Conservation (phyloP, 345 rosid species). For the Arabidopsis suecica region DNA sequence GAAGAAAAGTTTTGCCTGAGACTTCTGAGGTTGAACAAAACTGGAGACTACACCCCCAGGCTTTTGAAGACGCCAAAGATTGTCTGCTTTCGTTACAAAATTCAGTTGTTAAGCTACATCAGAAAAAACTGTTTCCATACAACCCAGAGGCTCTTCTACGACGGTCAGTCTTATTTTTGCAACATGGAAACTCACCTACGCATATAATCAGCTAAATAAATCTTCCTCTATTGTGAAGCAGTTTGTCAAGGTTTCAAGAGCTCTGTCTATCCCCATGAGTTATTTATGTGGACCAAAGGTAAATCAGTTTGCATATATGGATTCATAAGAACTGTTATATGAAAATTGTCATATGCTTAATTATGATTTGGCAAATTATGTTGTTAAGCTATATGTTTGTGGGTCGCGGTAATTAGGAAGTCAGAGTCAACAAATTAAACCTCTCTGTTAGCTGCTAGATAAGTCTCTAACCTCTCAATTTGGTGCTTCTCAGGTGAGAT, state of each 20-base stretch:
- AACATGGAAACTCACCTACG: not conserved
- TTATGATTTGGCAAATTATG: constrained; percentile 4
- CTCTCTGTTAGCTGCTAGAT: not conserved
- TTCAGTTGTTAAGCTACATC: constrained; percentile 67
- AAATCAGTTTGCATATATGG: constrained; percentile 17
- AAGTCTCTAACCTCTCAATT: constrained; percentile 20
- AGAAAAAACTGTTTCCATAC: constrained; percentile 75
- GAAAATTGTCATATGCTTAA: constrained; percentile 1
- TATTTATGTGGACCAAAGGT: constrained; percentile 31
- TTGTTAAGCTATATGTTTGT: too few relatives aligned
- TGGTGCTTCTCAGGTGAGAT: constrained; percentile 27
- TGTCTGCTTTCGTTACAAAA: constrained; percentile 80
- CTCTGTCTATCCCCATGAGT: constrained; percentile 49
- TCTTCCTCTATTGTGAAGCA: constrained; percentile 40
- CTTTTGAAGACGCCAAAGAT: constrained; percentile 58
- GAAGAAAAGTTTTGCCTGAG: constrained; percentile 51
- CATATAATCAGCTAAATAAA: not conserved
- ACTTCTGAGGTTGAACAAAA: constrained; percentile 32
- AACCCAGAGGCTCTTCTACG: constrained; percentile 78
- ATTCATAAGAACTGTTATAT: constrained; percentile 1
- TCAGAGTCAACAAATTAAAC: too few relatives aligned
- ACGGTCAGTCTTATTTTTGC: constrained; percentile 46
- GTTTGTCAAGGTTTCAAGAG: constrained; percentile 61
- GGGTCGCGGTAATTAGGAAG: too few relatives aligned
- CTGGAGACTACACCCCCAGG: constrained; percentile 31